phyloP scores from a whole-genome alignment of 2,329 filamentous ascomycete genomes.

The Penicillium sp. region DNA sequence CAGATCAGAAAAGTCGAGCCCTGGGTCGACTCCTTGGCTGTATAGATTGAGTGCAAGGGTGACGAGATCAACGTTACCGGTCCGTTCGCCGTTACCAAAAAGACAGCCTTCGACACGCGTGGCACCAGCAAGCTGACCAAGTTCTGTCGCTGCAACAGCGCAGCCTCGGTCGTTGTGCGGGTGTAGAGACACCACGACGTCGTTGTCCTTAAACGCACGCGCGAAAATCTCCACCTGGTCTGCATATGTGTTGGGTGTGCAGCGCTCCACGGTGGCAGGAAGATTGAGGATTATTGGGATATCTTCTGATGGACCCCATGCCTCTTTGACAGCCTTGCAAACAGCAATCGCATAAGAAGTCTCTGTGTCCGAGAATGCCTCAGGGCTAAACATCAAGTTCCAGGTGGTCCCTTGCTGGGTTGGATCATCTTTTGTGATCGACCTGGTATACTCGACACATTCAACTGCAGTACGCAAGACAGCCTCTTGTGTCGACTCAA shows the following conservation, averaged over 20 bases:
- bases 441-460: background rate
- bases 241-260: conserved; percentile 18
- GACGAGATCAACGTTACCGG: conserved; percentile 88
- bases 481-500: background rate
- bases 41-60: conserved; percentile 87
- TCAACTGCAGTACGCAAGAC: background rate
- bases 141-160: conserved; percentile 78
- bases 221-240: conserved; percentile 64
- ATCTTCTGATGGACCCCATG: background rate
- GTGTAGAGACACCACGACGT: conserved; percentile 67
- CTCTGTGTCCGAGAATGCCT: background rate
- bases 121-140: conserved; percentile 89
- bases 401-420: background rate
- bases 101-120: conserved; percentile 87
- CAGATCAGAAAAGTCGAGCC: conserved; percentile 84
- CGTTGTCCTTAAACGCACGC: background rate
- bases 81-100: conserved; percentile 89
- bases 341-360: background rate
- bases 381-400: background rate
- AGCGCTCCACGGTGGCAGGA: conserved; percentile 6
- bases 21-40: conserved; percentile 78
- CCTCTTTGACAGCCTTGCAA: background rate
- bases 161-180: conserved; percentile 92
- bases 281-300: background rate
- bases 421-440: background rate